Conservation (phyloP, 345 rosid species). For the Dipteronia sinensis region DNA sequence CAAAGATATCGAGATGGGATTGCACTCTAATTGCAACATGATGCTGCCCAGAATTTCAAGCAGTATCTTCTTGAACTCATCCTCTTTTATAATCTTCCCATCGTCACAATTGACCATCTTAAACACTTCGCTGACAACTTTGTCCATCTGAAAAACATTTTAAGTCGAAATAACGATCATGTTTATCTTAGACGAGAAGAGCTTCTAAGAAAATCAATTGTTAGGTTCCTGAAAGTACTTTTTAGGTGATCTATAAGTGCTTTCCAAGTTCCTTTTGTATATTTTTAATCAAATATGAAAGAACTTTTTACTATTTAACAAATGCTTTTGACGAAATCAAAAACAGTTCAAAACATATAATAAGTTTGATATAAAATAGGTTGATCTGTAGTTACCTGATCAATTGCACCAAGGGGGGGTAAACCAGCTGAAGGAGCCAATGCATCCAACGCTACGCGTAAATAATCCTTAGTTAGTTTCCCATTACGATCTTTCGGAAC, state of each 20-base stretch:
- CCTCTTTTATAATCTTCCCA: conserved; percentile 75
- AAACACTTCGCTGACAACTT: conserved; percentile 49
- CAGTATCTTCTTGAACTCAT: conserved; percentile 78
- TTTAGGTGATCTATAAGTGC: too few relatives aligned
- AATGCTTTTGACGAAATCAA: not conserved
- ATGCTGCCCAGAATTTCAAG: conserved; percentile 74
- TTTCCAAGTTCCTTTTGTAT: too few relatives aligned
- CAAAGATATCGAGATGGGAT: conserved; percentile 64
- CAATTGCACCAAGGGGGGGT: conserved; percentile 85
- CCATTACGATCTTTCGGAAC: conserved; percentile 68
- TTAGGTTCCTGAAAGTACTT: too few relatives aligned
- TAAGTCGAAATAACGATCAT: not conserved
- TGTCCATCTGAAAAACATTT: conserved; percentile 60
- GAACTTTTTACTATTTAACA: too few relatives aligned
- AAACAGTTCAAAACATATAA: not conserved
- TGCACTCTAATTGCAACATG: conserved; percentile 83
- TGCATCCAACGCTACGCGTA: conserved; percentile 64
- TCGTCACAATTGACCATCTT: conserved; percentile 71
- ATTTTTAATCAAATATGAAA: too few relatives aligned
- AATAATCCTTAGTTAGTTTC: conserved; percentile 64
- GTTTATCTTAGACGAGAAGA: not conserved
- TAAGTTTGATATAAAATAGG: not conserved
- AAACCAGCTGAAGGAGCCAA: conserved; percentile 76
- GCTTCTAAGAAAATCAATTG: too few relatives aligned
- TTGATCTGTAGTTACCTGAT: conserved; percentile 45